Evolutionary conservation across 2,329 filamentous ascomycete genomes (phyloP), one percentile per base, ranked within the genome.

Genomic region (Coniochaeta sp.): DNA sequence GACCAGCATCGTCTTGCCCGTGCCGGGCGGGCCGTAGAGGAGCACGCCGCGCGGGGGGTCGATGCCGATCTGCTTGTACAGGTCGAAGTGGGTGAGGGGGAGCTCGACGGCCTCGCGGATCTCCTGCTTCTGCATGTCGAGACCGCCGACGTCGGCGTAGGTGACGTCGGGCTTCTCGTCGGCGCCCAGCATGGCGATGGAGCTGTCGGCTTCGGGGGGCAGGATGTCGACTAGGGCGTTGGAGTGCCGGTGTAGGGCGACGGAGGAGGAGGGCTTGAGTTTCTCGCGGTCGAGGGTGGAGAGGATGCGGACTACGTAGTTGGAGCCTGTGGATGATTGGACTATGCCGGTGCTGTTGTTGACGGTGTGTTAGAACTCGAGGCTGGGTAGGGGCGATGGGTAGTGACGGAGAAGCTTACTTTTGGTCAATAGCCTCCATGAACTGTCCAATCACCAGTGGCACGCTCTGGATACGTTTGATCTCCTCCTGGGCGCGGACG

Each of bases 71-170:
- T 99, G 95, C 79, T 93, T 96, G 83, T 99, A 99, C 40, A 98
- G 88, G 75, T 98, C 93, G 74, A 98, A 98, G 76, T 98, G 95
- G 64, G 93, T 97, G 69, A 99, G 82, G 36, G 95, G 95, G 65
- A 99, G 82, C 81, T 99, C 95, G 59, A 99, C 95, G 12, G 95
- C 95, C 78, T 99, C 95, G 66, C 95, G 86, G 66, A 99, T 99
- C 77, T 99, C 95, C 79, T 99, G 95, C 81, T 99, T 99, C 79
- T 99, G 95, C 95, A 99, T 99, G 71, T 99, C 95, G 66, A 98
- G 79, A 57, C 95, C 95, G 80, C 95, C 95, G 63, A 99, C 95
- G 75, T 99, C 95, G 64, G 93, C 93, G 70, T 99, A 99, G 50
- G 93, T 96, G 62, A 99, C 91, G 75, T 99, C 95, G 36, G 95